Conservation (phyloP, 2,329 filamentous ascomycete species). For the Plectosphaerella cucumerina region DNA sequence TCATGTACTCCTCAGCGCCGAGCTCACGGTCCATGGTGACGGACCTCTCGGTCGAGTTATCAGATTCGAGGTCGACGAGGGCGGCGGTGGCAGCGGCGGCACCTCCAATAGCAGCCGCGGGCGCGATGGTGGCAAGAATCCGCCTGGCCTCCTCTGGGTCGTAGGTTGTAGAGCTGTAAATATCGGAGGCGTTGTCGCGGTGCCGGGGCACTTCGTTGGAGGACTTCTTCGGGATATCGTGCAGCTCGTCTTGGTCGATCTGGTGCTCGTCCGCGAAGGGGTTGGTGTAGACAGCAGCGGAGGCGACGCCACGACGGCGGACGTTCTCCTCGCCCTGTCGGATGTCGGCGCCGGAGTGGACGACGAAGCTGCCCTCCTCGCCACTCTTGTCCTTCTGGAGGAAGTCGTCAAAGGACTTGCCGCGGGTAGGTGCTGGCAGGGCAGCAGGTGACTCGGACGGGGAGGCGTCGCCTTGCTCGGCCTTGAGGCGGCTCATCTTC, state of each 20-base stretch:
- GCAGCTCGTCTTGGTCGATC: constrained; percentile 44
- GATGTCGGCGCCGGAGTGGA: constrained; percentile 51
- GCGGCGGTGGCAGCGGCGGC: constrained; percentile 15
- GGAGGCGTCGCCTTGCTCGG: constrained; percentile 15
- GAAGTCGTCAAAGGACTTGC: constrained; percentile 56
- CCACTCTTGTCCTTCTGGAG: constrained; percentile 44
- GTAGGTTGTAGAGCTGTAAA: constrained; percentile 54
- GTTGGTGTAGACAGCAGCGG: constrained; percentile 45
- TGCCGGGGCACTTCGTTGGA: constrained; percentile 21
- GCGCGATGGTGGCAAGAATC: constrained; percentile 15
- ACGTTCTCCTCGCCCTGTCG: constrained; percentile 33
- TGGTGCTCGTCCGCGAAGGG: constrained; percentile 56
- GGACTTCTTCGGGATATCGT: constrained; percentile 30
- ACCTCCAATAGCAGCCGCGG: constrained; percentile 5
- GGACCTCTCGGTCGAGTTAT: constrained; percentile 9
- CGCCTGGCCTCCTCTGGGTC: constrained; percentile 20
- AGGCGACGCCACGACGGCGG: constrained; percentile 43
- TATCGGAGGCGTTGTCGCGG: constrained; percentile 45
- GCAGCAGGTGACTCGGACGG: constrained; percentile 7
- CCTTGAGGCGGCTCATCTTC: constrained; percentile 30
- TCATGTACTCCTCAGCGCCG: constrained; percentile 45
- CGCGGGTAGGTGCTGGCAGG: constrained; percentile 14
- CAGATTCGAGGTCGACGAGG: constrained; percentile 26
- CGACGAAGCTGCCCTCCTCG: constrained; percentile 53
- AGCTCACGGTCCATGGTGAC: constrained; percentile 23